A percentile compares a stretch with the other conserved stretches of the same genome.
phyloP scores from a whole-genome alignment of 2,329 filamentous ascomycete genomes.

The Hirsutella minnesotensis region DNA sequence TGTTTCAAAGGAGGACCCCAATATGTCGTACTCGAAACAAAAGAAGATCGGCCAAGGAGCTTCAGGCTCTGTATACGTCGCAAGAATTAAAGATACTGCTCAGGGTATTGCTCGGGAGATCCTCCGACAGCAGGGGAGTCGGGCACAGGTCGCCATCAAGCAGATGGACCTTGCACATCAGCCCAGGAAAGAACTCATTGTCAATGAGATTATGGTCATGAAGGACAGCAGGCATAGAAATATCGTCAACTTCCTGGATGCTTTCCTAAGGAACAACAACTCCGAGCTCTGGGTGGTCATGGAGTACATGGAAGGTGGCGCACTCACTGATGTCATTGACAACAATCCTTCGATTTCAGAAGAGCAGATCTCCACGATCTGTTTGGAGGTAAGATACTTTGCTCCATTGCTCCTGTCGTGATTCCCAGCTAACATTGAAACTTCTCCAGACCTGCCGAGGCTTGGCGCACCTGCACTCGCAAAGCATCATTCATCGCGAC shows the following conservation, averaged over 20 bases:
- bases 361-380: constrained; percentile 96
- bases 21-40: constrained; percentile 94
- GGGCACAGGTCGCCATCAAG: constrained; percentile 93
- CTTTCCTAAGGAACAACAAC: constrained; percentile 89
- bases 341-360: constrained; percentile 91
- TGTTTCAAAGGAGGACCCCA: constrained; percentile 89
- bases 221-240: constrained; percentile 97
- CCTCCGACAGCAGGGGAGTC: constrained; percentile 64
- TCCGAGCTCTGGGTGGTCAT: constrained; percentile 98
- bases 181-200: constrained; percentile 93
- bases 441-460: constrained; percentile 75
- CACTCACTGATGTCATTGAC: constrained; percentile 95
- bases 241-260: constrained; percentile 97
- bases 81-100: constrained; percentile 82
- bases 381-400: constrained; percentile 61
- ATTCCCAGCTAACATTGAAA: constrained; percentile 8
- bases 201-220: constrained; percentile 99
- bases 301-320: constrained; percentile 99
- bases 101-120: constrained; percentile 76
- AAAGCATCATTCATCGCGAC: constrained; percentile 97
- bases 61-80: constrained; percentile 95
- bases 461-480: constrained; percentile 83
- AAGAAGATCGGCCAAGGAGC: constrained; percentile 99
- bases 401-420: not conserved
- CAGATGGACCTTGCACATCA: constrained; percentile 99